Base-by-base conservation (phyloP, 176 grass and related monocot genomes). In the Canna indica region DNA sequence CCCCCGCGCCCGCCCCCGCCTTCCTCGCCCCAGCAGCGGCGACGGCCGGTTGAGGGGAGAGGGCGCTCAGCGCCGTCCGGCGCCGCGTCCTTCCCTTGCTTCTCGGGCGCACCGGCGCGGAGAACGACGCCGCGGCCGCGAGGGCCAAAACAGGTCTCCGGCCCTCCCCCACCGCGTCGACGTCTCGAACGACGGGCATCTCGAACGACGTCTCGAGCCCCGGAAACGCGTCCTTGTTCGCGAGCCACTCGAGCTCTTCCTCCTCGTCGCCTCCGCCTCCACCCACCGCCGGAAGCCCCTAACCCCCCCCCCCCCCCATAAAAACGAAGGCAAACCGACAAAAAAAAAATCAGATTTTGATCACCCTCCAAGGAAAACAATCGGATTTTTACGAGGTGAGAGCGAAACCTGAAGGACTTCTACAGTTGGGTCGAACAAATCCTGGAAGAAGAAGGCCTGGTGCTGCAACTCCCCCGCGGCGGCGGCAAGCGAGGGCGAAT, bases 161-260 rank as follows among this genome's bases (percentile, higher is more conserved):
- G 1, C 69, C 29, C 46, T 34, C 69, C 46, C 6, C 47, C 46
- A 35, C 46, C 12, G 17, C 13, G 61, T 46, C 7, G 7, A 63
- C 16, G 68, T 11, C 46, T 29, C n/a, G n/a, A n/a, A n/a, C n/a
- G 30, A 8, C 36, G 53, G 59, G 77, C 11, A 74, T 73, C 47
- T 67, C 74, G 46, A 76, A 65, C 52, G 85, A 87, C 44, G 81
- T 77, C 42, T 91, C 88, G 48, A 90, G 77, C 58, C 76, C 76
- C 39, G 92, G 92, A 68, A 96, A 96, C 10, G 81, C 81, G 70
- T 96, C 92, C 75, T 73, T 91, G 47, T 96, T 89, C 15, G 74
- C 75, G 6, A 96, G 80, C 88, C 88, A 96, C 77, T 96, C 92
- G 67, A 91, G 66, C 71, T 88, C 91, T 75, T 91, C 88, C 35